Evolutionary conservation across 371 early-diverging fungal genomes (phyloP).

Genomic region (Rhizomucor pusillus): DNA sequence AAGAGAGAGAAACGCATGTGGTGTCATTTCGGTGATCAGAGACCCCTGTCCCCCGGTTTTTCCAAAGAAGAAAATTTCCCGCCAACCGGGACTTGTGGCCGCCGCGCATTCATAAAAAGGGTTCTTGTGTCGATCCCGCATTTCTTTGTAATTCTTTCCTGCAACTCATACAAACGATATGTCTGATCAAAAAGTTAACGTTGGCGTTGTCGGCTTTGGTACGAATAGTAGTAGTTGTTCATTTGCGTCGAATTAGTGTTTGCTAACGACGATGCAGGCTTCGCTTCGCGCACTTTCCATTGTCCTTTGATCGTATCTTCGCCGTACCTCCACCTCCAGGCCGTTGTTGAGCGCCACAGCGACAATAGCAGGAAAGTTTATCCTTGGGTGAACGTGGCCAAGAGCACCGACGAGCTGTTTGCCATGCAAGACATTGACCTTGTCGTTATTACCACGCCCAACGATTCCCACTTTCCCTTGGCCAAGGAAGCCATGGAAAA

Average conservation of each 20-base stretch:
- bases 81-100: no score
- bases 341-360: constrained; percentile 59
- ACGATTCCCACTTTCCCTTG: constrained; percentile 63
- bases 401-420: constrained; percentile 56
- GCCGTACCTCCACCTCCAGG: constrained; percentile 49
- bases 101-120: no score
- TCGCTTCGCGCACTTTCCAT: constrained; percentile 58
- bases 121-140: no score
- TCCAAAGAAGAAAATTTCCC: no score
- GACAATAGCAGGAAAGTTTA: constrained; percentile 43
- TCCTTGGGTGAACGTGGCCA: constrained; percentile 52
- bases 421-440: constrained; percentile 55
- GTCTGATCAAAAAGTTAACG: constrained; percentile 46
- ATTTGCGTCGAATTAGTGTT: neutral
- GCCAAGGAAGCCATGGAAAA: constrained; percentile 61
- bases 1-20: no score
- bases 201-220: constrained; percentile 75
- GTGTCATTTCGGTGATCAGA: no score
- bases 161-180: neutral
- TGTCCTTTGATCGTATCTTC: constrained; percentile 64
- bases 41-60: no score
- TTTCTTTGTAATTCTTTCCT: no score
- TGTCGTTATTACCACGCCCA: constrained; percentile 74
- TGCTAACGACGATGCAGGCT: constrained; percentile 14
- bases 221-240: constrained; percentile 21